These are phyloP conservation scores for Calonectria henricotiae DNA, from an alignment of 2,329 filamentous ascomycete genomes.

Conservation along the genomic window DNA sequence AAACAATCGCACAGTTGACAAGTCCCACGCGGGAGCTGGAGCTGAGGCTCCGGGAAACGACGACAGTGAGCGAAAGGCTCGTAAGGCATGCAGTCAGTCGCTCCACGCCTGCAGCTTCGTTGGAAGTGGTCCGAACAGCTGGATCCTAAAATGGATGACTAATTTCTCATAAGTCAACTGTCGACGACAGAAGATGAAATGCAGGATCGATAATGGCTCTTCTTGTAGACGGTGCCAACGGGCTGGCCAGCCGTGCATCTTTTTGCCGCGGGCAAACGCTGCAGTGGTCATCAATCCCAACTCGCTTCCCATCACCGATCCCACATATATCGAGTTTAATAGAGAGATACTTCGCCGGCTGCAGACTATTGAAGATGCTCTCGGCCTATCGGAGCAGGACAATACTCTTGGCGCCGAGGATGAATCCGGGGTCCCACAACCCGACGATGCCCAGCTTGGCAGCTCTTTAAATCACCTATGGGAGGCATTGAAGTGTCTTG, in stretches of 20 bases:
- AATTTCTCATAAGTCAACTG: slow-evolving; percentile 24
- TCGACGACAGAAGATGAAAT: slow-evolving; percentile 35
- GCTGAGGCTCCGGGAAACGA: not conserved
- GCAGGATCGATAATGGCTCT: slow-evolving; percentile 29
- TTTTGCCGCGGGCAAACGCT: slow-evolving; percentile 29
- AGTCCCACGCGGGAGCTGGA: not conserved
- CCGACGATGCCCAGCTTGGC: slow-evolving; percentile 10
- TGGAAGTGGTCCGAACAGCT: not conserved
- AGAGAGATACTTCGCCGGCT: slow-evolving; percentile 22
- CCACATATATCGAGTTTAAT: slow-evolving; percentile 30
- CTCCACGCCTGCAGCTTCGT: not conserved
- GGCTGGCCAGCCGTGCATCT: slow-evolving; percentile 27
- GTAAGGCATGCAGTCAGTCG: slow-evolving; percentile 27
- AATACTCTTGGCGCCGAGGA: not conserved
- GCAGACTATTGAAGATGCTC: slow-evolving; percentile 24
- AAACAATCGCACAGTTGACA: slow-evolving; percentile 1
- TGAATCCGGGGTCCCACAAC: not conserved
- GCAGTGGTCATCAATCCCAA: not conserved
- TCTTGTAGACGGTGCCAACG: slow-evolving; percentile 27
- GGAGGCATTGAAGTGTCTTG: slow-evolving; percentile 22
- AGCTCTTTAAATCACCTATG: slow-evolving; percentile 7
- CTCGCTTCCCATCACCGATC: slow-evolving; percentile 12
- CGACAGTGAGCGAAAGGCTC: slow-evolving; percentile 18
- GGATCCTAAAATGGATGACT: slow-evolving; percentile 1
- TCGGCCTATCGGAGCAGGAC: slow-evolving; percentile 11